Percentiles rank a stretch among this genome's conserved stretches.
Evolutionary conservation across 164 flowering plant species (phyloP).

Genomic region (Dillenia suffruticosa): DNA sequence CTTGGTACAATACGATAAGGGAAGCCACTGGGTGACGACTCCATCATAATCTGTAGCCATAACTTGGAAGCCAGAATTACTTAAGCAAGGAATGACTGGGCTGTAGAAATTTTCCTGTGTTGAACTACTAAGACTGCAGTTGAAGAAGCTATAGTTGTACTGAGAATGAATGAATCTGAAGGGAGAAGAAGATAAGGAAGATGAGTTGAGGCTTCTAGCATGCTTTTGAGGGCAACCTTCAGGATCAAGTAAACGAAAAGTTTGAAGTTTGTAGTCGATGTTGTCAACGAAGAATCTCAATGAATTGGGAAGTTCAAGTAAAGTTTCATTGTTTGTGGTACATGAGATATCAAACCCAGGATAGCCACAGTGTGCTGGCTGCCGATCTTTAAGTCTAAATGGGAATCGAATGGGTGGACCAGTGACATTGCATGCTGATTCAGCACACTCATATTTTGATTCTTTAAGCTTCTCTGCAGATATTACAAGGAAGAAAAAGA

Average conservation of each 20-base stretch:
- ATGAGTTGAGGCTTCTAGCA: slow-evolving; percentile 3
- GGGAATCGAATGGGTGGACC: slow-evolving; percentile 27
- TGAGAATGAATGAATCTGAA: background rate
- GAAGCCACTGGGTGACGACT: too few species aligned
- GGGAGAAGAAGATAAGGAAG: background rate
- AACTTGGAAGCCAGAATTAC: too few species aligned
- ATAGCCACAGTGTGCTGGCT: slow-evolving; percentile 21
- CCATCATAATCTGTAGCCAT: too few species aligned
- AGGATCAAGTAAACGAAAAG: slow-evolving; percentile 3
- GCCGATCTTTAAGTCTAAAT: slow-evolving; percentile 14
- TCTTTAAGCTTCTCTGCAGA: too few species aligned
- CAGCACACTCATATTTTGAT: too few species aligned
- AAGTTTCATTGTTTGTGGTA: slow-evolving; percentile 3
- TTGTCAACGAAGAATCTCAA: slow-evolving; percentile 3
- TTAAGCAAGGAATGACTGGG: too few species aligned
- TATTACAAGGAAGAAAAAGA: too few species aligned
- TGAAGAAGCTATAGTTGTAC: too few species aligned
- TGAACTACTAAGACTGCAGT: too few species aligned
- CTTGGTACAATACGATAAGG: too few species aligned
- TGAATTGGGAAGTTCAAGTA: slow-evolving; percentile 17
- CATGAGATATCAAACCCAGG: slow-evolving; percentile 29
- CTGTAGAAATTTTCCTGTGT: too few species aligned
- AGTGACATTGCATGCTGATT: slow-evolving; percentile 5
- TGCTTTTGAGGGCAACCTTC: slow-evolving; percentile 10
- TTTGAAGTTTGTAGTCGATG: slow-evolving; percentile 18